Evolutionary conservation across 192 early-diverging fungal species (phyloP), one percentile per base, ranked within the genome.

Genomic region (Jimgerdemannia flammicorona): DNA sequence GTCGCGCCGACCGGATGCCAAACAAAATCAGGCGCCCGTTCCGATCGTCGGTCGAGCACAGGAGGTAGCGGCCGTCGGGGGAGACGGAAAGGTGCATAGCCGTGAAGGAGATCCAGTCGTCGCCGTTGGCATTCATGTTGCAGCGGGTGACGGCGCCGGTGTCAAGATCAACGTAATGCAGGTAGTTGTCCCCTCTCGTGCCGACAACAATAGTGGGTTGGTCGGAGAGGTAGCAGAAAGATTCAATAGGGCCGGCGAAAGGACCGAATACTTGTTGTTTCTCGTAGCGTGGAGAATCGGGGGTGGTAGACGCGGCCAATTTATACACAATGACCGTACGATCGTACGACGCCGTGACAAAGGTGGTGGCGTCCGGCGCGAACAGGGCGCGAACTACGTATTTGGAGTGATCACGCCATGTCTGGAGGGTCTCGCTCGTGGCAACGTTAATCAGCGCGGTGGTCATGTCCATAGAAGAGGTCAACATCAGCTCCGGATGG

Each of bases 81-180:
- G 83, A 87, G 0, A 80, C 74, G 0, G 84, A 82, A 17, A 95
- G 77, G 66, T 88, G 85, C 90, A 93, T 90, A 2, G 93, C 87
- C 8, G 92, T 92, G 78, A 95, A 95, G 0, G 92, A 93, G 11
- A 95, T 86, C 93, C 93, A 94, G 67, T 92, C 84, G 74, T 95
- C 94, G 29, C 89, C 90, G 78, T 92, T 93, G 43, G 79, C 70
- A 75, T 95, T 95, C 90, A 95, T 91, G 71, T 93, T 94, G 70
- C 85, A 82, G 54, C 83, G 82, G 54, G 64, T 63, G 67, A 66
- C 72, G 44, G 17, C 66, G 41, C 75, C 77, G 49, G 75, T 75
- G 67, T 70, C 80, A 18, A 93, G 75, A 40, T 86, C 78, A 71
- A 95, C 81, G 72, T 89, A 91, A 73, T 92, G 88, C 17, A 95